These are phyloP conservation scores for Podila horticola DNA, from an alignment of 192 early-diverging fungal species.

Conservation along the genomic window DNA sequence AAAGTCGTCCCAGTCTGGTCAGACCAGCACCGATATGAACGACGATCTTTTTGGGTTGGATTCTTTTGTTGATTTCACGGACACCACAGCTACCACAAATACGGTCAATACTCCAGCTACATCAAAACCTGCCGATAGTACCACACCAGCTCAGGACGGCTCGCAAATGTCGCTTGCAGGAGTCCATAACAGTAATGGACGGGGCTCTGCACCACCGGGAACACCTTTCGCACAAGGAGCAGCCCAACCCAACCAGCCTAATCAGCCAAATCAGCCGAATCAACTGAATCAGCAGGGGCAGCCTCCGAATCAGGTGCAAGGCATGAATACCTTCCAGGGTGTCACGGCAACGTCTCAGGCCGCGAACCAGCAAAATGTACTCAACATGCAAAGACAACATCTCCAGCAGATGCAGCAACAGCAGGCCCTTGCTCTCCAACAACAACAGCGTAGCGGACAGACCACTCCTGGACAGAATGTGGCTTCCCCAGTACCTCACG, in stretches of 20 bases:
- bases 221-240: background rate
- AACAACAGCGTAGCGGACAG: conserved; percentile 4
- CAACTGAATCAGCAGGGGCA: background rate
- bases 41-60: conserved; percentile 46
- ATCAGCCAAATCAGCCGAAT: background rate
- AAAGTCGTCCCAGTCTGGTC: conserved; percentile 3
- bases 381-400: conserved; percentile 2
- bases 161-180: background rate
- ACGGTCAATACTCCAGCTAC: background rate
- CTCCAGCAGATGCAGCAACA: conserved; percentile 1
- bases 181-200: background rate
- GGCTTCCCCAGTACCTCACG: background rate
- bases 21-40: conserved; percentile 8
- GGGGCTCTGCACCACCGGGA: background rate
- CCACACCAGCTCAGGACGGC: background rate
- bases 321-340: background rate
- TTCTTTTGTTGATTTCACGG: conserved; percentile 45
- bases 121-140: background rate
- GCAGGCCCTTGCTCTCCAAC: conserved; percentile 2
- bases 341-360: conserved; percentile 1
- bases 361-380: conserved; percentile 1
- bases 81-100: conserved; percentile 12
- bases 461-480: background rate
- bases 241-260: background rate
- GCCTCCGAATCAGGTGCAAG: background rate